Conservation (phyloP, 2,329 filamentous ascomycete species). For the Ophiocordyceps camponoti-saundersi region DNA sequence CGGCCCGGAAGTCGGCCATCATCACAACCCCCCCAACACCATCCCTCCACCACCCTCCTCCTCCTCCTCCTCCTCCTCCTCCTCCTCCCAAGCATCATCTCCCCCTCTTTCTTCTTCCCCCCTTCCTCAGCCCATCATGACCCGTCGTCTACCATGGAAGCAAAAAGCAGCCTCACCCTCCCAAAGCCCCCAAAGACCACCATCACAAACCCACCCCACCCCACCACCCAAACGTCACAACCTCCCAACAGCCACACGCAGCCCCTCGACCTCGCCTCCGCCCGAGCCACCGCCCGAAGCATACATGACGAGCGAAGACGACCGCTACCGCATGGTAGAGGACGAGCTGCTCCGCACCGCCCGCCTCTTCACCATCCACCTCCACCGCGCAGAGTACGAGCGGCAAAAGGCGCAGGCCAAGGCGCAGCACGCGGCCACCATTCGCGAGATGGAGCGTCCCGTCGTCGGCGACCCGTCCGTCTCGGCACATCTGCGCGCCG, state of each 20-base stretch:
- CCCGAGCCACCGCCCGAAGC: constrained; percentile 28
- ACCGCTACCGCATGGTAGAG: constrained; percentile 67
- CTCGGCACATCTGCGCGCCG: constrained; percentile 8
- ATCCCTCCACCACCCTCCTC: too few species aligned
- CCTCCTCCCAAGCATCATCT: not conserved
- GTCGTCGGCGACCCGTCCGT: constrained; percentile 21
- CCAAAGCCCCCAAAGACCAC: not conserved
- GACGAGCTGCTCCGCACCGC: constrained; percentile 59
- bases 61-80: not conserved
- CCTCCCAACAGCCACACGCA: constrained; percentile 7
- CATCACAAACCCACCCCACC: not conserved
- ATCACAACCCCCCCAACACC: too few species aligned
- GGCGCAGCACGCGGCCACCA: constrained; percentile 33
- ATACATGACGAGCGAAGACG: constrained; percentile 54
- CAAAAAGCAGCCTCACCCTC: constrained; percentile 3
- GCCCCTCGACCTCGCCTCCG: constrained; percentile 33
- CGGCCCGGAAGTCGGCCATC: too few species aligned
- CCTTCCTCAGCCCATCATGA: constrained; percentile 17
- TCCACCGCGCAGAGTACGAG: constrained; percentile 64
- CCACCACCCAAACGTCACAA: not conserved
- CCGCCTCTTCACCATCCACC: constrained; percentile 52
- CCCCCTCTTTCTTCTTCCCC: not conserved
- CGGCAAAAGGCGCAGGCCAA: constrained; percentile 43
- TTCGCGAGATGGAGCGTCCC: constrained; percentile 32
- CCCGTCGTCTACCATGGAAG: constrained; percentile 35